Conservation (phyloP, 768 basidiomycete species). For the Kwoniella mangroviensis region DNA sequence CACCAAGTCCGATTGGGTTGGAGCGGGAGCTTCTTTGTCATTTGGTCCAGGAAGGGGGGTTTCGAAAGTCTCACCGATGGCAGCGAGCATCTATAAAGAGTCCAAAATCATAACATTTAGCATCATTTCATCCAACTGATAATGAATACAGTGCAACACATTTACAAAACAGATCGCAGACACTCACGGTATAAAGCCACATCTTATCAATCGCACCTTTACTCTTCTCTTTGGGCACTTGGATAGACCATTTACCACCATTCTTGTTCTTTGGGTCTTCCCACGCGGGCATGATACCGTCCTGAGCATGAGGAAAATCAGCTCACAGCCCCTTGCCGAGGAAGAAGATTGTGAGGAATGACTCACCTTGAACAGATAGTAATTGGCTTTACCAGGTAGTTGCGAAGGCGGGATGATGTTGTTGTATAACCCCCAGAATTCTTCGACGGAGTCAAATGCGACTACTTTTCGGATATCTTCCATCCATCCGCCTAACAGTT, state of each 20-base stretch:
- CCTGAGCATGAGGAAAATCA: slow-evolving; percentile 61
- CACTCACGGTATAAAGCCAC: slow-evolving; percentile 93
- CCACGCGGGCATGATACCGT: slow-evolving; percentile 96
- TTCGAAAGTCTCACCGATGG: slow-evolving; percentile 98
- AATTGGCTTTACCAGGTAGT: slow-evolving; percentile 95
- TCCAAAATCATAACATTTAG: not conserved
- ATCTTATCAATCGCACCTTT: slow-evolving; percentile 81
- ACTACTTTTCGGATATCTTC: slow-evolving; percentile 97
- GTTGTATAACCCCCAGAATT: slow-evolving; percentile 99
- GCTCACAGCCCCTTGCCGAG: slow-evolving; percentile 20
- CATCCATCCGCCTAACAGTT: slow-evolving; percentile 74
- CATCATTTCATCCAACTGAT: not conserved
- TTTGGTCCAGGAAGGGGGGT: slow-evolving; percentile 65
- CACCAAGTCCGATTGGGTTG: slow-evolving; percentile 64
- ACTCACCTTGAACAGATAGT: slow-evolving; percentile 94
- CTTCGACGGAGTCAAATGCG: slow-evolving; percentile 93
- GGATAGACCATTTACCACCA: slow-evolving; percentile 98
- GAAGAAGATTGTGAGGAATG: slow-evolving; percentile 10
- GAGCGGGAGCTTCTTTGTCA: slow-evolving; percentile 28
- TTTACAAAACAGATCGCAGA: not conserved
- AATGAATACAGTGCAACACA: not conserved
- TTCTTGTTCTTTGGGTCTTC: slow-evolving; percentile 95
- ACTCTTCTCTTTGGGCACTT: slow-evolving; percentile 95
- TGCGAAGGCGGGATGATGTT: slow-evolving; percentile 95
- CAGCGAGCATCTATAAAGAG: slow-evolving; percentile 87